Base-by-base conservation (phyloP, 2,329 filamentous ascomycete species). In the Pyrenophora teres region DNA sequence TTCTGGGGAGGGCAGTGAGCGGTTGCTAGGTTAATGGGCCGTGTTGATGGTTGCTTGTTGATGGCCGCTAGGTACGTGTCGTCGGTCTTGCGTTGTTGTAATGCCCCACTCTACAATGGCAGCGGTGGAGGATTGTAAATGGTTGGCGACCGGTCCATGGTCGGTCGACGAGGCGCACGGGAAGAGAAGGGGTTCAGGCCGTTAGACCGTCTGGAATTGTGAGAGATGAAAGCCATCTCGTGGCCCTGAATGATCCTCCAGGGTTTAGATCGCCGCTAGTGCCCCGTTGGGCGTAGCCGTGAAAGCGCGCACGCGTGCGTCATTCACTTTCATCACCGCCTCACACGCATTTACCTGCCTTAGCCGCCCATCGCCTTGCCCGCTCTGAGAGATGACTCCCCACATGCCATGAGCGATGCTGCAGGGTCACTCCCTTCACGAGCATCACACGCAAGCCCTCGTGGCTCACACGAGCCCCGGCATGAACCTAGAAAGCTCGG, bases 21-120 rank as follows among this genome's bases (percentile, higher is more conserved):
- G 61, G 65, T 65, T 65, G 62, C 62, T 67, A 55, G 62, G 53
- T 39, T 54, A 53, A 53, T 30, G 37, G 56, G 52, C 47, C 40
- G 56, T 64, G 59, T 59, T 65, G 63, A 61, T 51, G 42, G 25
- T 52, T 54, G 47, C 55, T 23, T 56, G 64, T 58, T 67, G 63
- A 56, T 57, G 42, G 45, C 46, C 50, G 50, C 50, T 52, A 52
- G 50, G 37, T 49, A 46, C 50, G 50, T 52, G 50, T 49, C 45
- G 50, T 49, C 45, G 45, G 49, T 36, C 37, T 23, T 54, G 45
- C 46, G 49, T 52, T 30, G 49, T 43, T 30, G 49, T 43, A 45
- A 40, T 33, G 36, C 49, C 48, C 55, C 48, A 43, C 55, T 46
- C 46, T 55, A 56, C 54, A 56, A 53, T 48, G 48, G 37, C 50